Evolutionary conservation across 768 basidiomycete genomes (phyloP), one percentile per base, ranked within the genome.

Genomic region (Mycena maculata): DNA sequence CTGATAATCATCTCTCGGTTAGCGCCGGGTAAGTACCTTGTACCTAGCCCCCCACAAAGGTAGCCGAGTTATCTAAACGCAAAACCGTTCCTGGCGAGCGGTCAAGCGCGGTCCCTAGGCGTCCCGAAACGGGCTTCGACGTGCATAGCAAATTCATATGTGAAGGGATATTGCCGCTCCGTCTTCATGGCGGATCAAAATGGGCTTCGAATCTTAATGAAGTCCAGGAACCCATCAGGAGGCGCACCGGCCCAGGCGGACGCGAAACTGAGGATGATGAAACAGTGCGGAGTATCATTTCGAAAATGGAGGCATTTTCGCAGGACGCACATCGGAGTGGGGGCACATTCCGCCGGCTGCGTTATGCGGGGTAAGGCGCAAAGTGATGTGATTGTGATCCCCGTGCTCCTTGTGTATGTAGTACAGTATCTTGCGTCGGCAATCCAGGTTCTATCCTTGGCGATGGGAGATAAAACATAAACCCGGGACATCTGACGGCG

Each of bases 1-100:
- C 30, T 67, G 66, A 62, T 67, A 67, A 67, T 67, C 66, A 67
- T 67, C 66, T 67, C 66, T 62, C 47, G 45, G 16, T 27, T 31
- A 55, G 59, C 27, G 18, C 50, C 58, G 27, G n/a, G n/a, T 23
- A 18, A 31, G 27, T 39, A 50, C 25, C 41, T 60, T 48, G 53
- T 41, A 47, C 66, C 56, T 67, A 49, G 31, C 31, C 18, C 33
- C 33, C 33, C 33, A 15, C 33, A 5, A 15, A 4, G 4, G 13
- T 31, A 49, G 12, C 44, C 54, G 63, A 56, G 15, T 30, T 41
- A 48, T 60, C 45, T 33, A 45, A 48, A 12, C 22, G 2, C 13
- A 12, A 23, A 8, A 20, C 12, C n/a, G 63, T 65, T 16, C 56
- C 63, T 65, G 57, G 36, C 1, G 41, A 28, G 41, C 49, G 60